Base-by-base conservation (phyloP, 768 basidiomycete genomes). In the Epithele typhae region DNA sequence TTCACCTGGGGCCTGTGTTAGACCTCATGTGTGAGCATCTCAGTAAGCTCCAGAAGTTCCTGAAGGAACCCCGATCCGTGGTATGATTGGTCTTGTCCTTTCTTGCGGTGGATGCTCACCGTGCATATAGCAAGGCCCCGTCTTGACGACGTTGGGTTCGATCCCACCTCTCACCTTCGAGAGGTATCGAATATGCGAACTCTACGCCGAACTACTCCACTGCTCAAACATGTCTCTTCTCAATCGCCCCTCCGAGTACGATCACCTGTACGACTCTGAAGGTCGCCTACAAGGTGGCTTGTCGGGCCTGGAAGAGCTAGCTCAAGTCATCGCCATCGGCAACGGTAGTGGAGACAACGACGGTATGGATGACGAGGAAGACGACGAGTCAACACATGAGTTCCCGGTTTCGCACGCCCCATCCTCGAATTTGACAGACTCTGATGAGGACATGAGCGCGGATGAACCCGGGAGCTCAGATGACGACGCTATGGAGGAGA, bases 161-260 rank as follows among this genome's bases (percentile, higher is more conserved):
- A 76, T 88, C 43, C 72, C 73, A 1, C 92, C 94, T 0, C 79
- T 99, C 22, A 97, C 96, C 1, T 81, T 94, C 48, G 96, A 98
- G 64, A 84, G 96, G 14, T 96, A 92, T 66, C 82, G 95, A 9
- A 92, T 98, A 57, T 90, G 92, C 67, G 96, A 99, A 65, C 74
- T 99, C 11, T 93, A 95, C 58, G 96, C 95, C 17, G 96, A 99
- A 62, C 80, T 99, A 5, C 70, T 98, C 21, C 96, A 99, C 61
- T 96, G 93, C 63, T 98, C 96, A 15, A 98, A 96, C 59, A 98
- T 99, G 95, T 84, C 89, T 5, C 77, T 98, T 19, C 74, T 98
- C 22, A 98, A 98, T 62, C 89, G 96, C 9, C 67, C 78, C 1
- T 61, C 77, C 0, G 82, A 85, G 38, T 82, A 76, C 45, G 77